Evolutionary conservation across 2,329 filamentous ascomycete species (phyloP), one percentile per base, ranked within the genome.

Genomic region (Cercospora sp.): DNA sequence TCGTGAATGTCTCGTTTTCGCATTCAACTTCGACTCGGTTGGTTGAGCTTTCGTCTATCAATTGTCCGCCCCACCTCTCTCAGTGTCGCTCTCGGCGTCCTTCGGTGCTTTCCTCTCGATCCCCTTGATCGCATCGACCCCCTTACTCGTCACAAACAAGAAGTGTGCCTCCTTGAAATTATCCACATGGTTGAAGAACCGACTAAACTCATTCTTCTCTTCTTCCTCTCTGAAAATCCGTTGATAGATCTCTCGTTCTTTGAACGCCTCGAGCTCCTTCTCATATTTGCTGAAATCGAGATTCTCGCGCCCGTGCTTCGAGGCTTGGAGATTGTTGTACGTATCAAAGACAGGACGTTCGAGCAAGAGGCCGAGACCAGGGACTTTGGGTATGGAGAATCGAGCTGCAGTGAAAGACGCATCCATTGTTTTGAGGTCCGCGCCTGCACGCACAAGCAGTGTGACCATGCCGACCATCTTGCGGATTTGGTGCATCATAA

Each of bases 401-500:
- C 90, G 89, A 20, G 79, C 76, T 36, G 88, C 85, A 1, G 87
- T 87, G 79, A 97, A 97, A 68, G 89, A 92, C 69, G 96, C 87
- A 0, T 82, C 79, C 73, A 99, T 91, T 30, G 91, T 87, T 3
- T 89, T 84, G 3, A 91, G 85, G 26, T 75, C 69, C n/a, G 90
- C 90, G 61, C 93, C 95, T 78, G 91, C 96, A 42, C 95, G 90
- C 6, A 96, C 90, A 5, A 94, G 84, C 68, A 99, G 84, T 36
- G 92, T 89, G 8, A 89, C 92, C 90, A 99, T 93, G 66, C 92
- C 93, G 16, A 99, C 92, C 95, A 99, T 98, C 82, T 98, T 99
- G 76, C 95, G 90, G 80, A 99, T 99, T 82, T 99, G 95, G 80
- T 99, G 95, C 95, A 99, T 99, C 95, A 99, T 99, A 85, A 99